Base-by-base conservation (phyloP, 1,284 basidiomycete genomes). In the Crepidotus sp. region DNA sequence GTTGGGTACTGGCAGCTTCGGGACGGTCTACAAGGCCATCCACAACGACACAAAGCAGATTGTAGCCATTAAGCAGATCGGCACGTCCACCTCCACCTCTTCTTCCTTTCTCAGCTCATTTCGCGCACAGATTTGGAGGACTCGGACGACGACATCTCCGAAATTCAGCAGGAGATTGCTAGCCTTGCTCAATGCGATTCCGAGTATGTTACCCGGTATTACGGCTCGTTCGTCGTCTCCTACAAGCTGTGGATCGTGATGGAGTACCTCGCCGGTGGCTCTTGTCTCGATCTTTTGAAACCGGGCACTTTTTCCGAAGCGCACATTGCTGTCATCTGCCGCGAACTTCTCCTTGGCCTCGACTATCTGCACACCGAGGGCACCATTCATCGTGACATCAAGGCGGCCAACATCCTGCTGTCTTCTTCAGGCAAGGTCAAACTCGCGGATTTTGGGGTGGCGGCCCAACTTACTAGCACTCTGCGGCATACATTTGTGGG, bases 181-280 rank as follows among this genome's bases (percentile, higher is more conserved):
- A 95, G 90, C 61, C 74, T 98, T 24, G 90, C 94, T 0, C 90
- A 92, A 57, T 96, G 92, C 67, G 91, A 94, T 60, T 96, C 93
- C 7, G 88, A 94, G 64, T 91, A 90, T 62, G 91, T 98, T 45
- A 98, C 95, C 27, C 75, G 84, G 36, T 98, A 98, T 65, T 98
- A 96, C 58, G 95, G 92, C 40, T 94, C 91, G 44, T 98, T 98
- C 63, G 90, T 99, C 49, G 83, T 90, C 53, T 83, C 89, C 11
- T 98, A 95, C 72, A 96, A 97, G 63, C 73, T 99, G 14, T 98
- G 96, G 96, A 98, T 99, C 60, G 75, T 99, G 58, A 98, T 98
- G 96, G 95, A 99, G 64, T 98, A 92, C 62, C 83, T 98, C 40
- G 93, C 93, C 0, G 96, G 95, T 25, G 95, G 95, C n/a, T 97